A percentile compares a stretch with the other conserved stretches of the same genome.
phyloP scores from a whole-genome alignment of 345 rosid genomes.

The Sonneratia alba region DNA sequence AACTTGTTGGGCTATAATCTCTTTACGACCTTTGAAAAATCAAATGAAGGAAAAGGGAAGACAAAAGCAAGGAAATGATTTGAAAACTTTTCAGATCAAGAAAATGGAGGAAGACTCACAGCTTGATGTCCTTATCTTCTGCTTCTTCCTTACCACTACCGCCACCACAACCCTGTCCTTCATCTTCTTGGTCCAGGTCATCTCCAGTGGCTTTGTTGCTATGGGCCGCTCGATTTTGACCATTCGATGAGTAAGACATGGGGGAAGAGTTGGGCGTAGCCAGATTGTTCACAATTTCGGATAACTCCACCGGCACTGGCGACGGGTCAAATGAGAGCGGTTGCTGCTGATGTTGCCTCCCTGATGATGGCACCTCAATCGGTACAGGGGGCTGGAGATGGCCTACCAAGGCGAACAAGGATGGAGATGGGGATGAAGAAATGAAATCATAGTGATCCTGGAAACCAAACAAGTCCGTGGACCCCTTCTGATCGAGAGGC shows the following conservation, averaged over 20 bases:
- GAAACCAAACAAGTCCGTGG: conserved; percentile 4
- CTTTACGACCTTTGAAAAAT: neutral
- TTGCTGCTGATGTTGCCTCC: neutral
- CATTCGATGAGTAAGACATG: conserved; percentile 8
- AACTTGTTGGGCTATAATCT: neutral
- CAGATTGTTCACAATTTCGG: neutral
- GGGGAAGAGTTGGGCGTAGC: conserved; percentile 12
- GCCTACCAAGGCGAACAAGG: conserved; percentile 4
- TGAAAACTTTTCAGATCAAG: neutral
- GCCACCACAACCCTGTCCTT: conserved; percentile 1
- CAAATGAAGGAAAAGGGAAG: neutral
- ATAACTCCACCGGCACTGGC: neutral
- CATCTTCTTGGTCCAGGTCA: neutral
- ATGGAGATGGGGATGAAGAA: neutral
- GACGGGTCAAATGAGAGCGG: neutral
- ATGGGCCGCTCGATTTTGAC: neutral
- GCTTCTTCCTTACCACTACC: neutral
- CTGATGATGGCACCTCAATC: neutral
- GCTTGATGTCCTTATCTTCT: neutral
- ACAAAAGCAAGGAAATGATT: neutral
- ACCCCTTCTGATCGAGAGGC: conserved; percentile 6
- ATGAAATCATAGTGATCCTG: neutral
- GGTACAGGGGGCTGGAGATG: conserved; percentile 1
- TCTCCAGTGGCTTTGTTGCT: neutral
- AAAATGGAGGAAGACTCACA: conserved; percentile 1